Evolutionary conservation across 73 alveolate genomes (phyloP), one percentile per base, ranked within the genome.

Genomic region (Tetrahymena thermophila): DNA sequence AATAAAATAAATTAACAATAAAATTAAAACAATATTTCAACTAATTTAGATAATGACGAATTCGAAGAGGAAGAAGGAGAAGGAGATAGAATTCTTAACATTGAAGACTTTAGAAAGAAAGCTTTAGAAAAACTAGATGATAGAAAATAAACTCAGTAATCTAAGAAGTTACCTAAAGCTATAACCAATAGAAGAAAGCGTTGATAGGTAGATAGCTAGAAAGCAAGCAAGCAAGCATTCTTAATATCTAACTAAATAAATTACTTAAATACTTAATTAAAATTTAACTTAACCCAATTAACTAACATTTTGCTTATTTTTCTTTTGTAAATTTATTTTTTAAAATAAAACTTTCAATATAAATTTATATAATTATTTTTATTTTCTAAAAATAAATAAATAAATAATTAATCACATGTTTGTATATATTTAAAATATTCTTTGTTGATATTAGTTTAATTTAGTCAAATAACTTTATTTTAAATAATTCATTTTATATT

Each of bases 11-110:
- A 50, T 11, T 15, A 50, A 5, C 15, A 11, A 10, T 15, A 50
- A 50, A 50, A 50, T 0, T 19, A 19, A 19, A 50, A 11, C 10
- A 50, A 19, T 50, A 50, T 50, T 50, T 50, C 15, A 19, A 50
- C 3, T 19, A 5, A 15, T 19, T 3, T 23, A 71, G 89, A 71
- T 31, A 71, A 71, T 71, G 97, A 95, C 55, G 97, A 95, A 89
- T 85, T 85, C 93, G 97, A 95, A 38, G 97, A 95, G 9, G 97
- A 95, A 35, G 97, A 95, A 85, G 84, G 56, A 34, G 97, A 95
- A 34, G 95, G 95, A 89, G 97, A 95, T 85, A 95, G 94, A 89
- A 95, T 95, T 19, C 94, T 95, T 55, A 71, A 94, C 35, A 44
- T 89, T 5, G 97, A 95, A 34, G 97, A 95, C 34, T 95, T 95